Conservation (phyloP, 306 rosid genomes). For the Neltuma alba region DNA sequence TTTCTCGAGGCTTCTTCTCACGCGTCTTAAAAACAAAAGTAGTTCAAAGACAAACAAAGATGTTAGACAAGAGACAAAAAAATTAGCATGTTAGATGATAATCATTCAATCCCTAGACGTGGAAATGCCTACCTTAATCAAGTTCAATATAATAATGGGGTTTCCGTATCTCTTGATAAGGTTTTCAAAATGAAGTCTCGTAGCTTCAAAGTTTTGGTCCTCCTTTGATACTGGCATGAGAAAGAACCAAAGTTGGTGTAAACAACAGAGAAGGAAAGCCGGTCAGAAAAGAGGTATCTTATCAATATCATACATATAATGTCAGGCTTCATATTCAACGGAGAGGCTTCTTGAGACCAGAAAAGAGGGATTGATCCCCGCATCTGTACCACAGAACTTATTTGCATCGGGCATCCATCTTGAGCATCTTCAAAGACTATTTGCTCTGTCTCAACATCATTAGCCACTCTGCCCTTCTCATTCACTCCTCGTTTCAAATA, state of each 20-base stretch:
- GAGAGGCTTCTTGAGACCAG: slow-evolving; percentile 97
- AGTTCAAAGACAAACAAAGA: slow-evolving; percentile 10
- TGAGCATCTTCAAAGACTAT: slow-evolving; percentile 66
- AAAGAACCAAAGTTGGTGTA: neutral
- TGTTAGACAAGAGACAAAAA: slow-evolving; percentile 27
- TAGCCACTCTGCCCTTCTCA: slow-evolving; percentile 96
- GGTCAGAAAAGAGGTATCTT: slow-evolving; percentile 24
- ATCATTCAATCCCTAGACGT: slow-evolving; percentile 21
- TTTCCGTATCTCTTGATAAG: slow-evolving; percentile 87
- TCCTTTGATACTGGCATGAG: slow-evolving; percentile 59
- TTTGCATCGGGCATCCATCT: slow-evolving; percentile 68
- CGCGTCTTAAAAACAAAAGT: slow-evolving; percentile 54
- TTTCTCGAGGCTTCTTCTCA: slow-evolving; percentile 94
- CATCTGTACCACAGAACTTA: slow-evolving; percentile 90
- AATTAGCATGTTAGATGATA: slow-evolving; percentile 2
- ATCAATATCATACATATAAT: slow-evolving; percentile 67
- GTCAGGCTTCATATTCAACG: slow-evolving; percentile 79
- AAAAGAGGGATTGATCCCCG: slow-evolving; percentile 98
- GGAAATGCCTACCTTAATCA: slow-evolving; percentile 75
- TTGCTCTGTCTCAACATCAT: slow-evolving; percentile 98
- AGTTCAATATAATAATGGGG: slow-evolving; percentile 86
- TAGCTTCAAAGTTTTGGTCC: slow-evolving; percentile 74
- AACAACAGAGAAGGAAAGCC: slow-evolving; percentile 17
- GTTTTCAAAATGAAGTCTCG: slow-evolving; percentile 94
- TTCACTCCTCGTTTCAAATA: slow-evolving; percentile 95